Evolutionary conservation across 1,284 basidiomycete species (phyloP).

Genomic region (Heliocybe sulcata): DNA sequence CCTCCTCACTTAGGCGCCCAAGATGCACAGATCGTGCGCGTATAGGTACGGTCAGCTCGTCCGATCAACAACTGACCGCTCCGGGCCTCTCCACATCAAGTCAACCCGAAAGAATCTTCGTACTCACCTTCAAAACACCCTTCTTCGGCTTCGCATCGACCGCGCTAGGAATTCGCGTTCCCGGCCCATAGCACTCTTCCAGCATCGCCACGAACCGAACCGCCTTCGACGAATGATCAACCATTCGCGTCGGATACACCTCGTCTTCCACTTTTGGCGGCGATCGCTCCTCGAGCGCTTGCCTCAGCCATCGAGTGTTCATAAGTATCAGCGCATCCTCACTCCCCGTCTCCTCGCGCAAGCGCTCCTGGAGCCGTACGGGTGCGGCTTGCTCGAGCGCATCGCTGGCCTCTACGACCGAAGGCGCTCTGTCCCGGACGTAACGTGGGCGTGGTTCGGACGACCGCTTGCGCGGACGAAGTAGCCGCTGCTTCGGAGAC

Average conservation of each 20-base stretch:
- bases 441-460: background rate
- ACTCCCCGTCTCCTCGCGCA: background rate
- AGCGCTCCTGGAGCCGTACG: background rate
- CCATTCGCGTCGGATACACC: background rate
- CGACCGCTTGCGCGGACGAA: background rate
- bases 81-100: background rate
- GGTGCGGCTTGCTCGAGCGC: background rate
- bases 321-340: background rate
- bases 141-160: background rate
- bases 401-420: background rate
- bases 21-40: too few species aligned
- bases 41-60: background rate
- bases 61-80: background rate
- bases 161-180: slow-evolving; percentile 7
- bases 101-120: background rate
- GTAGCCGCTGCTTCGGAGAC: background rate
- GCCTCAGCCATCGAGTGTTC: background rate
- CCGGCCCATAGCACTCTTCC: slow-evolving; percentile 11
- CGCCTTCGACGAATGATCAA: background rate
- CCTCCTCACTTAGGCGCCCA: too few species aligned
- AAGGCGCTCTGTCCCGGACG: background rate
- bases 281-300: too few species aligned
- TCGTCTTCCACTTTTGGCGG: background rate
- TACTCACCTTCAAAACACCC: background rate
- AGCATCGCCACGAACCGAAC: slow-evolving; percentile 3